Conservation (phyloP, 139 green algal genomes). For the Nannochloris sp. region DNA sequence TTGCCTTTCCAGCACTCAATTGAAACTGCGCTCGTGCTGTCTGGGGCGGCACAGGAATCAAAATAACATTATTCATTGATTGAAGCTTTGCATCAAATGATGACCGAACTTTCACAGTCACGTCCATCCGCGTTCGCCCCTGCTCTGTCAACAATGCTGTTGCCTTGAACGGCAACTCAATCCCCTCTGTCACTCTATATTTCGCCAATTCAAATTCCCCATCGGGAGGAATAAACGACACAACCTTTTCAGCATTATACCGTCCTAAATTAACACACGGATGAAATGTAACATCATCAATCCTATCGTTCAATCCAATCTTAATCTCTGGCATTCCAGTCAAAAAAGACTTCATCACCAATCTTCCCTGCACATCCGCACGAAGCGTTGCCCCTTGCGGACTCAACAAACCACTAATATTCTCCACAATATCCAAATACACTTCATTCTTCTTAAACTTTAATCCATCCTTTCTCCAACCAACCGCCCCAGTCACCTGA, state of each 20-base stretch:
- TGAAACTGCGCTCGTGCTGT: constrained; percentile 77
- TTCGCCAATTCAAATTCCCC: constrained; percentile 97
- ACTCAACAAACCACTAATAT: constrained; percentile 69
- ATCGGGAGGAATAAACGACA: constrained; percentile 88
- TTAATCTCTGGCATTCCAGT: constrained; percentile 92
- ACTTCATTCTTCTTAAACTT: constrained; percentile 97
- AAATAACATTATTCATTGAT: constrained; percentile 60
- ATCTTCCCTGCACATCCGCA: constrained; percentile 69
- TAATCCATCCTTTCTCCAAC: constrained; percentile 74
- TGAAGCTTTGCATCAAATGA: constrained; percentile 68
- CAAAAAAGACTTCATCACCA: constrained; percentile 89
- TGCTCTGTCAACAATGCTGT: constrained; percentile 85
- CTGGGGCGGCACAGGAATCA: constrained; percentile 85
- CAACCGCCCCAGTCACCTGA: constrained; percentile 90
- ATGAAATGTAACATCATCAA: constrained; percentile 89
- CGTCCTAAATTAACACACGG: constrained; percentile 88
- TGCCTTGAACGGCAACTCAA: constrained; percentile 86
- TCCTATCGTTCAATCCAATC: constrained; percentile 82
- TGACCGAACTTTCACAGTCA: constrained; percentile 55
- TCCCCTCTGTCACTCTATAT: constrained; percentile 69
- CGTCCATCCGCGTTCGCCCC: constrained; percentile 79
- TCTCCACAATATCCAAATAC: constrained; percentile 92
- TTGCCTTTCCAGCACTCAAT: constrained; percentile 65
- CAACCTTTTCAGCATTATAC: constrained; percentile 65
- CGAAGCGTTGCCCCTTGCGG: constrained; percentile 59